Conservation (phyloP, 2,329 filamentous ascomycete species). For the Colletotrichum sp. region DNA sequence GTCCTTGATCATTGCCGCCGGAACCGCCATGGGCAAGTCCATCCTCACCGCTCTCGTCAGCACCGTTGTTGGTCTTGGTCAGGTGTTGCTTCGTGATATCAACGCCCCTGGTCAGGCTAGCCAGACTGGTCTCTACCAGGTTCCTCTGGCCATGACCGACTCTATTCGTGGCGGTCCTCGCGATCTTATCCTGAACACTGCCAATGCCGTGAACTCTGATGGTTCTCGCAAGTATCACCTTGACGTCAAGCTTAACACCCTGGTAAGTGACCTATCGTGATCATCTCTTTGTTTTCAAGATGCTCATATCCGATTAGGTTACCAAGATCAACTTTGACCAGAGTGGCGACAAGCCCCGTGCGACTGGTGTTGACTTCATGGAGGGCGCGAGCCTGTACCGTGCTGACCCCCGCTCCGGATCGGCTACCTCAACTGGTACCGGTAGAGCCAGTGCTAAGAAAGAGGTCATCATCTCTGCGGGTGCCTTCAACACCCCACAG, state of each 20-base stretch:
- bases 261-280: too few species aligned
- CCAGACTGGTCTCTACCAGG: neutral
- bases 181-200: constrained; percentile 4
- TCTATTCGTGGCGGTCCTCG: neutral
- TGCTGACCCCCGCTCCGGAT: constrained; percentile 43
- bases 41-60: constrained; percentile 21
- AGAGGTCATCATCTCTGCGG: constrained; percentile 56
- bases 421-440: constrained; percentile 13
- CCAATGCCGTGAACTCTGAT: constrained; percentile 6
- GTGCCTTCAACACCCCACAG: constrained; percentile 56
- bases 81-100: constrained; percentile 31
- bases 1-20: constrained; percentile 29
- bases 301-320: constrained; percentile 21
- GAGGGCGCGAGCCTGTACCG: constrained; percentile 44
- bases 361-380: constrained; percentile 37
- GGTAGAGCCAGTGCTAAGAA: constrained; percentile 26
- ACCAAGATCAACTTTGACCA: constrained; percentile 43
- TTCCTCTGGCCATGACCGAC: constrained; percentile 1
- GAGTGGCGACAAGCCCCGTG: constrained; percentile 30
- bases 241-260: constrained; percentile 27
- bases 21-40: constrained; percentile 29
- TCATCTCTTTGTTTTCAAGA: too few species aligned
- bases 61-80: constrained; percentile 27
- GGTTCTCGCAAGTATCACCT: constrained; percentile 29
- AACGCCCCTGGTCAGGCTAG: constrained; percentile 21